These are phyloP conservation scores for Globisporangium recalcitrans DNA, from an alignment of 352 stramenopile genomes.

Conservation along the genomic window DNA sequence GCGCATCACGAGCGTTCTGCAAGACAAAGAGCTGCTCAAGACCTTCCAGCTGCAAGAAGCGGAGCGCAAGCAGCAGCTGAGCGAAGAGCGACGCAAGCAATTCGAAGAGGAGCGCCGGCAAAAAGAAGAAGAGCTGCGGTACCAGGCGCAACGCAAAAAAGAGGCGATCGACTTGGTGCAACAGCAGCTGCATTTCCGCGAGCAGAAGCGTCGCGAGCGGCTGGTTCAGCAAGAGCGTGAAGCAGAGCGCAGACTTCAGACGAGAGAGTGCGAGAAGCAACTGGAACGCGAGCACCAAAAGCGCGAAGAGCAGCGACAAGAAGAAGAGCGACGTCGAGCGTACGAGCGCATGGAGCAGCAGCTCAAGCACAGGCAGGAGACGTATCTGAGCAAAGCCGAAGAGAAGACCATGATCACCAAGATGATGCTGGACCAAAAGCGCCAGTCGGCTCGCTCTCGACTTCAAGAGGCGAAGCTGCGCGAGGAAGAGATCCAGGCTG, in stretches of 20 bases:
- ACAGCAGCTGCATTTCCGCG: conserved; percentile 45
- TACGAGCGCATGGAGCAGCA: conserved; percentile 67
- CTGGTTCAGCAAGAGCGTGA: conserved; percentile 48
- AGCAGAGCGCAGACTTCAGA: conserved; percentile 31
- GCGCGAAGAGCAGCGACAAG: conserved; percentile 40
- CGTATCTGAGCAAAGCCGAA: conserved; percentile 37
- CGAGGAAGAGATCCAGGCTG: conserved; percentile 71
- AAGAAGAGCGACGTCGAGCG: conserved; percentile 43
- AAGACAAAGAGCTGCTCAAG: conserved; percentile 52
- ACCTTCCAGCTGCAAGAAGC: conserved; percentile 43
- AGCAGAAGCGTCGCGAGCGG: conserved; percentile 44
- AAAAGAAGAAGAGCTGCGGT: conserved; percentile 45
- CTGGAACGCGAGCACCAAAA: conserved; percentile 42
- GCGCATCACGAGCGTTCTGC: conserved; percentile 51
- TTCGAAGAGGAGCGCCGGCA: conserved; percentile 40
- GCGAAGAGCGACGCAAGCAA: conserved; percentile 41
- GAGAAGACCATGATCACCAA: conserved; percentile 50
- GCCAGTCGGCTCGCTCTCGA: conserved; percentile 34
- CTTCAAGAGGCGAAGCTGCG: conserved; percentile 71
- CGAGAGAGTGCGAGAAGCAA: conserved; percentile 47
- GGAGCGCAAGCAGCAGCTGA: conserved; percentile 57
- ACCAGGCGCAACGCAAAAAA: conserved; percentile 47
- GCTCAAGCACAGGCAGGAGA: conserved; percentile 34
- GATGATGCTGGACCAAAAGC: conserved; percentile 50
- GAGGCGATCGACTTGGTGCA: conserved; percentile 60